Evolutionary conservation across 83 land plant species (phyloP).

Genomic region (Diphasiastrum complanatum): DNA sequence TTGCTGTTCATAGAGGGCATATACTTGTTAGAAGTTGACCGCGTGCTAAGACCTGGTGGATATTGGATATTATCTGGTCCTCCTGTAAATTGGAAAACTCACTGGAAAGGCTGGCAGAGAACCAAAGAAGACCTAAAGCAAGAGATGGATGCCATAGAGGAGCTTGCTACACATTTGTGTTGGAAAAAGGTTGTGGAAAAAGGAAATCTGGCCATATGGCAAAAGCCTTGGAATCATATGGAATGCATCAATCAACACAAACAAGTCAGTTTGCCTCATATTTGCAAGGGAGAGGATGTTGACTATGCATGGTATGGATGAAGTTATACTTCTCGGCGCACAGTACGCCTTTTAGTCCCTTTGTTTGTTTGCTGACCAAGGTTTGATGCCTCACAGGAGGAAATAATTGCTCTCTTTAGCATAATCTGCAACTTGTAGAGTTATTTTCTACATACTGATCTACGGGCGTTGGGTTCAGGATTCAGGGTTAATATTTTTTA

Average conservation of each 20-base stretch:
- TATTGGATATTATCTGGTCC: constrained; percentile 41
- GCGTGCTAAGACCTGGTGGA: constrained; percentile 47
- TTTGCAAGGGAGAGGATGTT: constrained; percentile 24
- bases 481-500: neutral
- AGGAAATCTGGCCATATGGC: constrained; percentile 43
- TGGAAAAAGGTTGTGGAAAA: constrained; percentile 49
- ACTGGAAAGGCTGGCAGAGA: constrained; percentile 40
- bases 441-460: neutral
- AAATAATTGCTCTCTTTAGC: neutral
- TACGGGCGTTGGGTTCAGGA: neutral
- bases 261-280: constrained; percentile 12
- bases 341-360: no score
- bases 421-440: no score
- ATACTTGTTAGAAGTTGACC: constrained; percentile 40
- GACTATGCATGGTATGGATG: constrained; percentile 44
- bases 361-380: no score
- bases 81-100: constrained; percentile 42
- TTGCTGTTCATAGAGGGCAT: constrained; percentile 28
- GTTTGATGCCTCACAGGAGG: neutral
- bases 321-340: no score
- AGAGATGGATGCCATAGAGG: constrained; percentile 41
- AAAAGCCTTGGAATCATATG: constrained; percentile 39
- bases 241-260: constrained; percentile 12
- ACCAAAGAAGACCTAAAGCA: constrained; percentile 31
- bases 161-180: constrained; percentile 36